Evolutionary conservation across 2,329 filamentous ascomycete genomes (phyloP).

Genomic region (Arthrobotrys entomopaga): DNA sequence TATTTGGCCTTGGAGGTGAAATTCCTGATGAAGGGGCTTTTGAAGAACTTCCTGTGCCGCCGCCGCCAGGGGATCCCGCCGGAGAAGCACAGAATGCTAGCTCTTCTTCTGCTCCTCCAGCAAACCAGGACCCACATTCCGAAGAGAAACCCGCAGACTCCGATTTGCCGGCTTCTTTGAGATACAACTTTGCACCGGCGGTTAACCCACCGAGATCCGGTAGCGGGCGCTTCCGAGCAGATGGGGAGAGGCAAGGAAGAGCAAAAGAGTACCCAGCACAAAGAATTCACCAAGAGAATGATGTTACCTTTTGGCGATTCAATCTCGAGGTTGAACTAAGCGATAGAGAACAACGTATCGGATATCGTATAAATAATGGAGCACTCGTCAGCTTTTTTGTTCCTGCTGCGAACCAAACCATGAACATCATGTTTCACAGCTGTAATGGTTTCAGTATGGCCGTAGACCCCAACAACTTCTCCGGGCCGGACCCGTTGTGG

Average conservation of each 20-base stretch:
- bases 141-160: constrained; percentile 29
- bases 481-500: constrained; percentile 95
- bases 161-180: constrained; percentile 32
- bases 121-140: constrained; percentile 63
- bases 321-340: constrained; percentile 90
- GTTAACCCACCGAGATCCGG: constrained; percentile 37
- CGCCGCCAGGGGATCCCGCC: constrained; percentile 20
- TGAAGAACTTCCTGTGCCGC: constrained; percentile 23
- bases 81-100: constrained; percentile 34
- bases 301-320: constrained; percentile 96
- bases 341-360: constrained; percentile 79
- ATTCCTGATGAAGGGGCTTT: constrained; percentile 61
- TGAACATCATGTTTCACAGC: constrained; percentile 99
- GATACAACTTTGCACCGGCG: constrained; percentile 40
- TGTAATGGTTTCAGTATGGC: constrained; percentile 93
- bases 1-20: constrained; percentile 71
- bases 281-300: constrained; percentile 83
- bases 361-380: constrained; percentile 93
- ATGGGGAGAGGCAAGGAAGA: constrained; percentile 83
- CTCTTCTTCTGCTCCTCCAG: constrained; percentile 59
- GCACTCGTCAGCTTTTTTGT: constrained; percentile 95
- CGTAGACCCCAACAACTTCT: constrained; percentile 81
- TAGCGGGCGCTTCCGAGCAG: constrained; percentile 63
- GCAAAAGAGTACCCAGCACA: constrained; percentile 85
- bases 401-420: constrained; percentile 80